Evolutionary conservation across 1,284 basidiomycete genomes (phyloP).

Genomic region (Puccinia sorghi): DNA sequence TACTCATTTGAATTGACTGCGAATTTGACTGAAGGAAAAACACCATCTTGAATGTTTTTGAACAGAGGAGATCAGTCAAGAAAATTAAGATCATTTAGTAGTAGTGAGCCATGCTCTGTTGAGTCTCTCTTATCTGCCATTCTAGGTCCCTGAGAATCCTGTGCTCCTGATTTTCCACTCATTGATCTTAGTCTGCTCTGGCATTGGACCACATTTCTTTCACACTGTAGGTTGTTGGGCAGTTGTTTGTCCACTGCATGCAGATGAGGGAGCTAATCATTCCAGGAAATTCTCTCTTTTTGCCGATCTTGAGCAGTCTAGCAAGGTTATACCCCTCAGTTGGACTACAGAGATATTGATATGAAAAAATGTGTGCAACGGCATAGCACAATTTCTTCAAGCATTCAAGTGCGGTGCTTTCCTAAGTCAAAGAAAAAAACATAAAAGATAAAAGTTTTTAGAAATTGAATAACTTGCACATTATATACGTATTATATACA

Average conservation of each 20-base stretch:
- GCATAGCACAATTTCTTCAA: background rate
- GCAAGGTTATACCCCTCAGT: background rate
- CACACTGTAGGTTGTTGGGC: constrained; percentile 18
- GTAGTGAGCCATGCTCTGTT: too few relatives aligned
- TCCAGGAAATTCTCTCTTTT: constrained; percentile 13
- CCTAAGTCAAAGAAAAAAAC: too few relatives aligned
- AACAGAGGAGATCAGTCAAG: constrained; percentile 10
- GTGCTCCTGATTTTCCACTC: too few relatives aligned
- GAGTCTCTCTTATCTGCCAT: too few relatives aligned
- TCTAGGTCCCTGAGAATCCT: too few relatives aligned
- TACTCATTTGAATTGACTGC: background rate
- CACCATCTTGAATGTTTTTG: background rate
- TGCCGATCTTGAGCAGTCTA: background rate
- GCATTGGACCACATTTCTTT: too few relatives aligned
- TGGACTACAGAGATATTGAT: background rate
- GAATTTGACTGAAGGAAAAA: background rate
- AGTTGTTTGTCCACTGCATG: constrained; percentile 34
- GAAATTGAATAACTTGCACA: background rate
- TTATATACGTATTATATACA: too few relatives aligned
- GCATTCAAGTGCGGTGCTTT: constrained; percentile 1
- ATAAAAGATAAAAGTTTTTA: too few relatives aligned
- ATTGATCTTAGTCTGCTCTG: too few relatives aligned
- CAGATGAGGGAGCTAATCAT: constrained; percentile 23
- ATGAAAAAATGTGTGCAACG: background rate
- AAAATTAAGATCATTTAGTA: background rate